Conservation (phyloP, 805 yeast species). For the Saccharomyces kudriavzevii region DNA sequence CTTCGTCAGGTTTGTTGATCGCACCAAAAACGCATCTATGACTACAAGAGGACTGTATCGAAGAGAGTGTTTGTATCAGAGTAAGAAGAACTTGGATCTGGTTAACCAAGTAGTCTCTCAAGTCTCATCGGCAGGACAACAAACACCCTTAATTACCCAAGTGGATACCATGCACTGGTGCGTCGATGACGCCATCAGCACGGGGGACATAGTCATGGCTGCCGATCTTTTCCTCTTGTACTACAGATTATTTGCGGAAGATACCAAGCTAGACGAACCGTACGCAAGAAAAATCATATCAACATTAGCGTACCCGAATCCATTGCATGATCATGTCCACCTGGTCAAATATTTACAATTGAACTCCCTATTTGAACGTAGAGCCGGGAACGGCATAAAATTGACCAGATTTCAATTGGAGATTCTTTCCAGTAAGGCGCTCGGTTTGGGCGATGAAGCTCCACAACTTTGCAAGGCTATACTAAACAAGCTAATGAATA, state of each 20-base stretch:
- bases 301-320: slow-evolving; percentile 17
- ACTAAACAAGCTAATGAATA: slow-evolving; percentile 11
- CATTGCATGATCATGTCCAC: slow-evolving; percentile 14
- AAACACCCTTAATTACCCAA: not conserved
- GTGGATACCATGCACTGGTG: slow-evolving; percentile 12
- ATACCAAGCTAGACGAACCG: slow-evolving; percentile 1
- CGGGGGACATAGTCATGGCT: slow-evolving; percentile 15
- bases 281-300: slow-evolving; percentile 10
- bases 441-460: slow-evolving; percentile 7
- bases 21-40: not conserved
- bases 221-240: slow-evolving; percentile 17
- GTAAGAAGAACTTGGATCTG: not conserved
- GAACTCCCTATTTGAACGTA: slow-evolving; percentile 5
- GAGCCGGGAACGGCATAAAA: not conserved
- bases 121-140: not conserved
- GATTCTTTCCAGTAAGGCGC: slow-evolving; percentile 17
- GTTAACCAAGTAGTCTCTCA: not conserved
- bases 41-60: slow-evolving; percentile 7
- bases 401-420: slow-evolving; percentile 13
- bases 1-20: not conserved
- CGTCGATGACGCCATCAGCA: slow-evolving; percentile 10
- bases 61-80: slow-evolving; percentile 6
- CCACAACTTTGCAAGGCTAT: slow-evolving; percentile 12
- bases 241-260: slow-evolving; percentile 7
- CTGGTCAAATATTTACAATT: slow-evolving; percentile 12